Conservation (phyloP, 441 rosid species). For the Theobroma grandiflorum region DNA sequence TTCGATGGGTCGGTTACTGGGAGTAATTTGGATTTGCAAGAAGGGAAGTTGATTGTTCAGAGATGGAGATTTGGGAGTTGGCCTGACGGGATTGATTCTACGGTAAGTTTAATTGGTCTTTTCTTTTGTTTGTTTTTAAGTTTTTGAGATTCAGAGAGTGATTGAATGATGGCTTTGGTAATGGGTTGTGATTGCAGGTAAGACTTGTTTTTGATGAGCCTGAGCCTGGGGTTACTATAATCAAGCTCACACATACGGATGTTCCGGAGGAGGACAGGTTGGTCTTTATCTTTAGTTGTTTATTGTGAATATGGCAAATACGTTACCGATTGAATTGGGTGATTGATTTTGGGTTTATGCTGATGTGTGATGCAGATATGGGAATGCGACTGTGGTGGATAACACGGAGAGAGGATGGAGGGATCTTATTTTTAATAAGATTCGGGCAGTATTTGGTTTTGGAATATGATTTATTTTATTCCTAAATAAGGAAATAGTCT, state of each 20-base stretch:
- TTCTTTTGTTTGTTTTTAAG: neutral
- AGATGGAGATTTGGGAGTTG: constrained; percentile 96
- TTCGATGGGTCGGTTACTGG: constrained; percentile 96
- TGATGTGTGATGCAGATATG: constrained; percentile 65
- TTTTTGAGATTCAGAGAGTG: constrained; percentile 20
- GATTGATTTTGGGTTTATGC: neutral
- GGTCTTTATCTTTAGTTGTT: constrained; percentile 24
- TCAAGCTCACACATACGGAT: constrained; percentile 77
- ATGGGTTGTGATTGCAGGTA: constrained; percentile 58
- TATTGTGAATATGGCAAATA: neutral
- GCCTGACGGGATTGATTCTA: constrained; percentile 89
- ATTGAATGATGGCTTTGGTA: neutral
- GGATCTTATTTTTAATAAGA: constrained; percentile 85
- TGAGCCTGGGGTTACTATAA: constrained; percentile 76
- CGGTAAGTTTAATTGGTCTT: constrained; percentile 45
- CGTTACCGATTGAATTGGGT: neutral
- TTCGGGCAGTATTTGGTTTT: constrained; percentile 91
- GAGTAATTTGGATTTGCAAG: constrained; percentile 79
- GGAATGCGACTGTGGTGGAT: constrained; percentile 93
- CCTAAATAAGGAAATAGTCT: neutral
- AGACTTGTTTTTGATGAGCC: constrained; percentile 76
- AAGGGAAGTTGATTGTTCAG: constrained; percentile 89
- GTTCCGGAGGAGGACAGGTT: constrained; percentile 95
- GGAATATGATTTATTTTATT: constrained; percentile 59
- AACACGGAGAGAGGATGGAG: constrained; percentile 98